Evolutionary conservation across 75 land plant species (phyloP), one percentile per base, ranked within the genome.

Genomic region (Picea glauca): DNA sequence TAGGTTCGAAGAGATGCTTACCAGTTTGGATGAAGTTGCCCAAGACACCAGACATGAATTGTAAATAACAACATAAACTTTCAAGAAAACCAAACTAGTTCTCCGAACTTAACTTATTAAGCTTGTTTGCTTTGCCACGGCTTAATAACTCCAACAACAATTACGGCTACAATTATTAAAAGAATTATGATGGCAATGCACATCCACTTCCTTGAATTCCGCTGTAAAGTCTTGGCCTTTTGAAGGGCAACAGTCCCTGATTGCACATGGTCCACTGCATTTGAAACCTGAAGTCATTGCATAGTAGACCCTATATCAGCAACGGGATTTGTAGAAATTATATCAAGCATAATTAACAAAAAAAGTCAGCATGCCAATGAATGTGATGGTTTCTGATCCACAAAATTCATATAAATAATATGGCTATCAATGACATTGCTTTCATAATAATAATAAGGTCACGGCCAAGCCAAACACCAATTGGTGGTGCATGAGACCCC

Each of bases 131-230:
- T 83, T 73, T 85, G 79, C 98, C 95, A 96, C 12, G 99, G 98
- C 65, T 89, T 84, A 58, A 94, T n/a, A 31, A 92, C 91, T 8
- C 80, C 87, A 30, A 96, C 82, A 17, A 94, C 90, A 58, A 94
- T 81, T 30, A 90, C 81, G 15, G 83, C 86, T 4, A 89, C 82
- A 54, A 91, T 83, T 8, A 94, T 56, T 2, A 96, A 83, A 40
- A 96, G 84, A 43, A 96, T 87, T 23, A 94, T 84, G 56, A 96
- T 94, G 62, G 93, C 99, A 75, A 96, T 92, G 84, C 98, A 94
- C 95, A 91, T 96, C 91, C 99, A 94, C 80, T 96, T 96, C 50
- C 95, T 76, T 3, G 91, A 84, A 61, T 67, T 89, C 82, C 85
- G 85, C 76, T 96, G 98, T 50, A 89, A 84, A 56, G 60, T 89